Evolutionary conservation across 2,329 filamentous ascomycete genomes (phyloP).

Genomic region (Penicillium sp.): DNA sequence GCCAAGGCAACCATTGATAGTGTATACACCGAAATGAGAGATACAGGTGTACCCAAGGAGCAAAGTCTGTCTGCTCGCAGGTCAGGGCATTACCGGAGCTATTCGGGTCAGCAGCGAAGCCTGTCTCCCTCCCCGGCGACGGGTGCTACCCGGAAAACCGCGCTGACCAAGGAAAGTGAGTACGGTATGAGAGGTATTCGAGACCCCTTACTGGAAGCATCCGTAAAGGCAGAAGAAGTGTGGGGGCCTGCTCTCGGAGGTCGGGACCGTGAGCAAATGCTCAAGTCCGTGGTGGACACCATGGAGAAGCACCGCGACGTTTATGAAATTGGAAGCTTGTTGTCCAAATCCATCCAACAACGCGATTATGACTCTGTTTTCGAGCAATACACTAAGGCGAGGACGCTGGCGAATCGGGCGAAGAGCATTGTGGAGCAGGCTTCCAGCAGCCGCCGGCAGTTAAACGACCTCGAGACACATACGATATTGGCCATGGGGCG

Average conservation of each 20-base stretch:
- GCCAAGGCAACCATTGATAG: constrained; percentile 98
- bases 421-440: constrained; percentile 63
- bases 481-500: constrained; percentile 83
- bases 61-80: constrained; percentile 59
- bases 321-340: constrained; percentile 73
- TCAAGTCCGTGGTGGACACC: constrained; percentile 73
- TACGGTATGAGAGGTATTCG: constrained; percentile 89
- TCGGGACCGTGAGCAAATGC: constrained; percentile 81
- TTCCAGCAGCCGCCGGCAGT: constrained; percentile 50
- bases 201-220: constrained; percentile 79
- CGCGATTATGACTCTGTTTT: constrained; percentile 87
- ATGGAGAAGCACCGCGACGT: constrained; percentile 78
- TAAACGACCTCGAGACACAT: constrained; percentile 78
- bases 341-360: constrained; percentile 82
- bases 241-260: constrained; percentile 94
- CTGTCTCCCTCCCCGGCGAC: constrained; percentile 38
- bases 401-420: constrained; percentile 76
- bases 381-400: constrained; percentile 81
- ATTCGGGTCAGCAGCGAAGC: constrained; percentile 45
- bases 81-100: constrained; percentile 58
- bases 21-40: constrained; percentile 93
- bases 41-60: constrained; percentile 60
- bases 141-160: constrained; percentile 75
- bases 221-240: constrained; percentile 91
- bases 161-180: constrained; percentile 86